Conservation (phyloP, 176 grass and related monocot species). For the Carex scoparia region DNA sequence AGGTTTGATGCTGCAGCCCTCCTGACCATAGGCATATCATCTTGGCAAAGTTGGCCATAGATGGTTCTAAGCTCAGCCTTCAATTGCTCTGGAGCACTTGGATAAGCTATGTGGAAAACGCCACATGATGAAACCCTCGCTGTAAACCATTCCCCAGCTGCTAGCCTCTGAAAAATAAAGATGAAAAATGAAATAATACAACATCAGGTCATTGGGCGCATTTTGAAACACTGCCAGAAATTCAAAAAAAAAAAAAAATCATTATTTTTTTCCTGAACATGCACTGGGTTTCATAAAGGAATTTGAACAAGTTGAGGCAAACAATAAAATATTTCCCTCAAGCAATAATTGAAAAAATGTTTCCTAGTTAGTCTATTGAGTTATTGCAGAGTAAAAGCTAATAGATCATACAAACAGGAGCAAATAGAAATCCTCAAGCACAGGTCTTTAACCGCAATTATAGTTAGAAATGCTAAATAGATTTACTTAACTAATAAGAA, state of each 20-base stretch:
- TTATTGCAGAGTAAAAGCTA: neutral
- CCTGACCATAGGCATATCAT: constrained; percentile 98
- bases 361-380: neutral
- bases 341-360: neutral
- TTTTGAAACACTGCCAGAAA: neutral
- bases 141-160: constrained; percentile 88
- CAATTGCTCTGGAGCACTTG: constrained; percentile 58
- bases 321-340: neutral
- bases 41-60: constrained; percentile 83
- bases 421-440: neutral
- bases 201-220: neutral
- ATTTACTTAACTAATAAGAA: neutral
- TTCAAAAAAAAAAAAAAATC: neutral
- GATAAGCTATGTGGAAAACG: constrained; percentile 82
- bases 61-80: constrained; percentile 71
- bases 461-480: neutral
- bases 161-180: constrained; percentile 57
- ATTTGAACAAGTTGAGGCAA: neutral
- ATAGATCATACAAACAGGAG: neutral
- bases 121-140: constrained; percentile 83
- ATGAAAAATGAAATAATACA: neutral
- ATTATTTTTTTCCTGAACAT: neutral
- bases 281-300: neutral
- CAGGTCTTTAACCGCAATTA: neutral
- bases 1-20: constrained; percentile 91